Percentiles rank a stretch among this genome's conserved stretches.
phyloP scores from a whole-genome alignment of 306 rosid species.

The Dryas octopetala region DNA sequence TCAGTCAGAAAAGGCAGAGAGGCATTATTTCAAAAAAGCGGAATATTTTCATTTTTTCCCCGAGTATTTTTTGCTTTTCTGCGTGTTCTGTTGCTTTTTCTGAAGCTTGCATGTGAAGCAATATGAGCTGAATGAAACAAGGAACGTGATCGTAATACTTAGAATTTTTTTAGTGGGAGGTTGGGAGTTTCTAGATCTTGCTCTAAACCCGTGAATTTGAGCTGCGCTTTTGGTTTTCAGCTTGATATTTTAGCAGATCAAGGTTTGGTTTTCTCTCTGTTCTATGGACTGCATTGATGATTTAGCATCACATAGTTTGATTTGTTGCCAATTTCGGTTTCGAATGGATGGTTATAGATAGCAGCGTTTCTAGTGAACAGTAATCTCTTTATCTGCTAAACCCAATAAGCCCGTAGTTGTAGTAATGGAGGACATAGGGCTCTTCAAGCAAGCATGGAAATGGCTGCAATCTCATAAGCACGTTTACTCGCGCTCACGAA shows the following conservation, averaged over 20 bases:
- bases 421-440: constrained; percentile 85
- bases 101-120: constrained; percentile 85
- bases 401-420: neutral
- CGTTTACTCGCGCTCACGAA: constrained; percentile 45
- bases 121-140: constrained; percentile 42
- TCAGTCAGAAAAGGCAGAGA: constrained; percentile 12
- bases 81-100: constrained; percentile 39
- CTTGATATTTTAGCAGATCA: constrained; percentile 40
- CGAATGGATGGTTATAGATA: constrained; percentile 37
- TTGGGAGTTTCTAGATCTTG: constrained; percentile 36
- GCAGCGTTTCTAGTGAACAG: constrained; percentile 22
- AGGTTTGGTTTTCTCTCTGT: constrained; percentile 5
- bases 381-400: neutral
- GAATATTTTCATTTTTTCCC: constrained; percentile 28
- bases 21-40: constrained; percentile 47
- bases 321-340: constrained; percentile 13
- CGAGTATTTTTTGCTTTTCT: constrained; percentile 37
- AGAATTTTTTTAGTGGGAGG: constrained; percentile 22
- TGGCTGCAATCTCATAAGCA: constrained; percentile 77
- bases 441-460: constrained; percentile 82
- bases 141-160: constrained; percentile 57
- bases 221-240: constrained; percentile 17
- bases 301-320: constrained; percentile 30
- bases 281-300: constrained; percentile 57
- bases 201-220: constrained; percentile 35